These are phyloP conservation scores for Letharia columbiana DNA, from an alignment of 495 filamentous ascomycete genomes.

Conservation along the genomic window DNA sequence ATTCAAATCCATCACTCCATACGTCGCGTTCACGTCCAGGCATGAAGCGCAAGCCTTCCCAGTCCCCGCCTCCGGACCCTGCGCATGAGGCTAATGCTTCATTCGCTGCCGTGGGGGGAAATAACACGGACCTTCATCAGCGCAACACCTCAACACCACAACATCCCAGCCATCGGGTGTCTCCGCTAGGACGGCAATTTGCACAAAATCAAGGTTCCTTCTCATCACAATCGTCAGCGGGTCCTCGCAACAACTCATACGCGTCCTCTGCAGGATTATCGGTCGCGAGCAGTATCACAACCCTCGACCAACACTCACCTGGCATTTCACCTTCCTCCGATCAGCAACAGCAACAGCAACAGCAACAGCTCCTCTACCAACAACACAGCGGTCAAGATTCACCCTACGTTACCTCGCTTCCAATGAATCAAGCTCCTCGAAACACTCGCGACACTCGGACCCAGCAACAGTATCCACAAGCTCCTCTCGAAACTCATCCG, in stretches of 20 bases:
- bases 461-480: constrained; percentile 38
- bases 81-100: constrained; percentile 51
- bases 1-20: constrained; percentile 31
- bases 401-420: constrained; percentile 50
- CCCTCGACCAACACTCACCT: constrained; percentile 64
- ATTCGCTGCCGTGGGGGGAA: constrained; percentile 29
- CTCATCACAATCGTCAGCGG: constrained; percentile 62
- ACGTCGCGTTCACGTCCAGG: constrained; percentile 40
- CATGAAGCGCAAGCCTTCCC: constrained; percentile 66
- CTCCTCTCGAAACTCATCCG: constrained; percentile 36
- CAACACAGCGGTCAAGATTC: constrained; percentile 42
- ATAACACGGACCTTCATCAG: constrained; percentile 57
- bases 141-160: constrained; percentile 36
- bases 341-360: constrained; percentile 31
- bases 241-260: constrained; percentile 65
- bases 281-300: constrained; percentile 63
- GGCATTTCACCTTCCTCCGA: constrained; percentile 60
- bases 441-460: constrained; percentile 42
- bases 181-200: constrained; percentile 37
- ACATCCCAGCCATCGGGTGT: constrained; percentile 11
- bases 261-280: constrained; percentile 58
- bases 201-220: constrained; percentile 57
- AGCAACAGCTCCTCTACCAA: constrained; percentile 17
- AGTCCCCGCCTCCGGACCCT: constrained; percentile 56
- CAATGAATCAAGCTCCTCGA: constrained; percentile 54